Percentiles rank a stretch among this genome's conserved stretches.
phyloP scores from a whole-genome alignment of 2,329 filamentous ascomycete genomes.

The Aspergillus persii region DNA sequence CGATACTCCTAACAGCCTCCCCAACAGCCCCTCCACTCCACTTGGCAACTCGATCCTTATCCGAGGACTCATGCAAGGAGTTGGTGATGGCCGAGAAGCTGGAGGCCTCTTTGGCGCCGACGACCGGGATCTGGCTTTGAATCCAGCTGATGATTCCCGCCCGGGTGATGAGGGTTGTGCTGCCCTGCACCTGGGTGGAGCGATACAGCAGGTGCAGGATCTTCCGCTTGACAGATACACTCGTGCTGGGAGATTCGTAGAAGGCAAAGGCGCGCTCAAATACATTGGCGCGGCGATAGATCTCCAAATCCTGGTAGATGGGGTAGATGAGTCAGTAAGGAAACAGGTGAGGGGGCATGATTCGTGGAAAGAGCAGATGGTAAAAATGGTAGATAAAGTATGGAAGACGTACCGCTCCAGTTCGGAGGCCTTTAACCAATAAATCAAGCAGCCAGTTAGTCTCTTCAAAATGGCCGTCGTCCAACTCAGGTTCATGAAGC shows the following conservation, averaged over 20 bases:
- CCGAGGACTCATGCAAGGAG: slow-evolving; percentile 63
- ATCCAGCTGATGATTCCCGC: slow-evolving; percentile 75
- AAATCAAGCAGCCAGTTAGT: slow-evolving; percentile 72
- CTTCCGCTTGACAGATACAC: slow-evolving; percentile 59
- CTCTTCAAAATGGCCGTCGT: slow-evolving; percentile 71
- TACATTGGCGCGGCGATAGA: slow-evolving; percentile 57
- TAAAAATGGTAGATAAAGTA: no score
- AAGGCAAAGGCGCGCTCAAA: slow-evolving; percentile 74
- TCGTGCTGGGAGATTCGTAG: slow-evolving; percentile 65
- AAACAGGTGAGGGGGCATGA: slow-evolving; percentile 1
- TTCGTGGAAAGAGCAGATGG: no score
- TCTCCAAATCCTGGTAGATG: slow-evolving; percentile 44
- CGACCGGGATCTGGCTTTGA: slow-evolving; percentile 55
- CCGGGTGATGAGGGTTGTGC: slow-evolving; percentile 76
- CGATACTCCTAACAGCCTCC: slow-evolving; percentile 27
- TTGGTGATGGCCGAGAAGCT: slow-evolving; percentile 57
- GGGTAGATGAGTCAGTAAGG: slow-evolving; percentile 11
- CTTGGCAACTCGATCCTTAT: slow-evolving; percentile 60
- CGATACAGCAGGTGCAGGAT: slow-evolving; percentile 63
- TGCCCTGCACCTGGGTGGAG: slow-evolving; percentile 67
- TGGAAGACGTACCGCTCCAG: slow-evolving; percentile 49
- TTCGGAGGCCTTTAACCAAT: slow-evolving; percentile 62
- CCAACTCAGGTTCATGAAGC: slow-evolving; percentile 68
- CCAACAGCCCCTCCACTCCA: slow-evolving; percentile 62
- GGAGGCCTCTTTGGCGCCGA: slow-evolving; percentile 42